Conservation (phyloP, 2,329 filamentous ascomycete species). For the Neonectria punicea region DNA sequence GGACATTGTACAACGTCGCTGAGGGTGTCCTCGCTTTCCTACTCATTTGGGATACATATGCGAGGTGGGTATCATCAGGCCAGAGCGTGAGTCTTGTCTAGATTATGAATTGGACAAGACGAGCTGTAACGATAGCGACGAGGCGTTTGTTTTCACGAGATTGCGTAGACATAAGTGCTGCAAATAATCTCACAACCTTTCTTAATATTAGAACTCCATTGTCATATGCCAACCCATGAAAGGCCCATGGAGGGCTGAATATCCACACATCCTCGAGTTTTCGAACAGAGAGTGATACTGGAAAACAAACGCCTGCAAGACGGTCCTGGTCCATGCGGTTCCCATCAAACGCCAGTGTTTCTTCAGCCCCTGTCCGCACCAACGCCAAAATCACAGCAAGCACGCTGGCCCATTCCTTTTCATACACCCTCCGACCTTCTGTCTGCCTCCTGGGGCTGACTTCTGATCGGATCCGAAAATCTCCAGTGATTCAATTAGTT, state of each 20-base stretch:
- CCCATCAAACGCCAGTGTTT: conserved; percentile 29
- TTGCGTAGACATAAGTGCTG: conserved; percentile 10
- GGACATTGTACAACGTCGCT: not conserved
- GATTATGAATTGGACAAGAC: not conserved
- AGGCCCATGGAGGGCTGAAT: not conserved
- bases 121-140: conserved; percentile 14
- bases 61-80: not conserved
- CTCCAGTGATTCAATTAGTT: conserved; percentile 38
- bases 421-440: not conserved
- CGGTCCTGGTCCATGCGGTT: conserved; percentile 25
- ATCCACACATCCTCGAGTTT: not conserved
- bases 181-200: conserved; percentile 5
- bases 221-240: not conserved
- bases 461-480: not conserved
- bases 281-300: not conserved
- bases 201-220: not conserved
- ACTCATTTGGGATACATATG: not conserved
- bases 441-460: not conserved
- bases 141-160: conserved; percentile 22
- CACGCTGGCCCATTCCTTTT: not conserved
- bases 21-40: not conserved
- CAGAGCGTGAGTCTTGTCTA: not conserved
- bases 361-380: conserved; percentile 2
- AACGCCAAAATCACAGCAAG: conserved; percentile 19
- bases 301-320: conserved; percentile 25